Evolutionary conservation across 2,329 filamentous ascomycete species (phyloP).

Genomic region (Coniosporium tulheliwenetii): DNA sequence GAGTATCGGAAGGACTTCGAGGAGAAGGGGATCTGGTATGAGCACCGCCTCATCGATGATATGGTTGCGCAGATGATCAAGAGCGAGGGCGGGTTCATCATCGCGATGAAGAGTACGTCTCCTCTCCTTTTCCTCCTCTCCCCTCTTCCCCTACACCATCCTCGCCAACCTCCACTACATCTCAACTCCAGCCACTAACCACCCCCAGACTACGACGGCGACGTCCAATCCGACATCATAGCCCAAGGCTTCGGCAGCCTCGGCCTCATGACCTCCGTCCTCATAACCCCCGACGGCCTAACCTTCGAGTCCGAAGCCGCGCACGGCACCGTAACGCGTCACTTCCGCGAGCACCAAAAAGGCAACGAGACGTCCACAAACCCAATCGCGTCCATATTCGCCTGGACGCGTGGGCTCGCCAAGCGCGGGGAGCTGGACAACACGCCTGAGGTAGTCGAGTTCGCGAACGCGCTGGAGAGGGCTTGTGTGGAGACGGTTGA

Average conservation of each 20-base stretch:
- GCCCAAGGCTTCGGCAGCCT: conserved; percentile 97
- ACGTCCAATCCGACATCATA: conserved; percentile 96
- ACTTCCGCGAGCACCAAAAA: conserved; percentile 98
- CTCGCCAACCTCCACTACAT: neutral
- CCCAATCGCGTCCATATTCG: conserved; percentile 97
- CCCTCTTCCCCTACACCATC: neutral
- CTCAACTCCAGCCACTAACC: conserved; percentile 8
- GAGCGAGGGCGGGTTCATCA: conserved; percentile 88
- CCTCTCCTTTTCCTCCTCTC: neutral
- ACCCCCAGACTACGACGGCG: conserved; percentile 79
- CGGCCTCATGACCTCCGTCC: conserved; percentile 94
- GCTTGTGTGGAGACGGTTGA: conserved; percentile 93
- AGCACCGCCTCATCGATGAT: conserved; percentile 97
- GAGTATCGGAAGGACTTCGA: conserved; percentile 82
- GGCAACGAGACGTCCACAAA: conserved; percentile 94
- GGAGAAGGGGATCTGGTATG: conserved; percentile 91
- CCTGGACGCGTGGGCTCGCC: conserved; percentile 87
- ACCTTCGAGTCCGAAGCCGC: conserved; percentile 96
- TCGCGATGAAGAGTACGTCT: conserved; percentile 86
- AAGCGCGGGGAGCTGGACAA: conserved; percentile 87
- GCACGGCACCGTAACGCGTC: conserved; percentile 93
- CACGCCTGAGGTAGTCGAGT: conserved; percentile 82
- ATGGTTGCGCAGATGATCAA: conserved; percentile 99
- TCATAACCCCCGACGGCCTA: conserved; percentile 91
- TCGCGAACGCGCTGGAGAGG: conserved; percentile 81